These are phyloP conservation scores for Venturia aucupariae DNA, from an alignment of 2,329 filamentous ascomycete genomes.

Conservation along the genomic window DNA sequence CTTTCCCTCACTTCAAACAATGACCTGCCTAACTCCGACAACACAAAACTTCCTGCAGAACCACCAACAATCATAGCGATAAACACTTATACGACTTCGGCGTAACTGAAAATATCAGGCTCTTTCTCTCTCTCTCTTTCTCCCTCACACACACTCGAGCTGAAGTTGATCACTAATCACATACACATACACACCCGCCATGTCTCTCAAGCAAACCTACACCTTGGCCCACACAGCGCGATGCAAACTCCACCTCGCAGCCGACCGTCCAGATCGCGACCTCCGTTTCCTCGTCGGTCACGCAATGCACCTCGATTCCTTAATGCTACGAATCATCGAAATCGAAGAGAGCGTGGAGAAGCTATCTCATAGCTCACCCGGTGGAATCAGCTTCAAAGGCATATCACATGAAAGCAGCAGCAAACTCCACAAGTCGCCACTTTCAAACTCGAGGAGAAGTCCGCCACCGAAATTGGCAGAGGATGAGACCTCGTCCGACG, in stretches of 20 bases:
- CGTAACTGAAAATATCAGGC: not conserved
- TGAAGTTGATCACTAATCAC: not conserved
- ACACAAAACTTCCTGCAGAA: not conserved
- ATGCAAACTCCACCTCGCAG: slow-evolving; percentile 26
- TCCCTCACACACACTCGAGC: not conserved
- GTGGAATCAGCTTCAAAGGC: slow-evolving; percentile 21
- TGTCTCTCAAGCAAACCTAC: slow-evolving; percentile 28
- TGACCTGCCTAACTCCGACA: not conserved
- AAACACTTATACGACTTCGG: not conserved
- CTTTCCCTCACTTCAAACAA: not conserved
- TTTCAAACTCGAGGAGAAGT: slow-evolving; percentile 19
- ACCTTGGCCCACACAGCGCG: slow-evolving; percentile 26
- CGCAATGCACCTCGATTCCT: slow-evolving; percentile 26
- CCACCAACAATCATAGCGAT: not conserved
- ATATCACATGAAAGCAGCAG: slow-evolving; percentile 18
- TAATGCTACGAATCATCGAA: slow-evolving; percentile 27
- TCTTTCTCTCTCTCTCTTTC: not conserved
- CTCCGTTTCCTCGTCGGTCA: slow-evolving; percentile 28
- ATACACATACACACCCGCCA: no score
- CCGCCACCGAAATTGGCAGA: slow-evolving; percentile 19
- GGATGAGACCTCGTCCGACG: slow-evolving; percentile 18
- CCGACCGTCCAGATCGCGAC: slow-evolving; percentile 25
- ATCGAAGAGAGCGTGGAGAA: slow-evolving; percentile 26
- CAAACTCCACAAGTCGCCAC: not conserved
- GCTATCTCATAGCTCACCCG: slow-evolving; percentile 18